These are phyloP conservation scores for Mycena olivaceomarginata DNA, from an alignment of 768 basidiomycete genomes.

Conservation along the genomic window DNA sequence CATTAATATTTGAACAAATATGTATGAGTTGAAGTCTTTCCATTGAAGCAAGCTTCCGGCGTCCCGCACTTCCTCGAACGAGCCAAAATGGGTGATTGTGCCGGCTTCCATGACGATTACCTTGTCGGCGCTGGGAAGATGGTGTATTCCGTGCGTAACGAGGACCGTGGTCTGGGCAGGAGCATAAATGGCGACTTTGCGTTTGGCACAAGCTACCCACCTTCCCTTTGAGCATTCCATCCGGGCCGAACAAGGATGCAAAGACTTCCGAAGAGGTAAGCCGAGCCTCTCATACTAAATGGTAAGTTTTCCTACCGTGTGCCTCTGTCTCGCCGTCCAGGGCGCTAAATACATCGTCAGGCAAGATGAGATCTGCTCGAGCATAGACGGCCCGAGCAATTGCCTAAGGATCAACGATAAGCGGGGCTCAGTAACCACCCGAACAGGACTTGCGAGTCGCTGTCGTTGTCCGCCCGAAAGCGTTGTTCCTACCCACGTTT, in stretches of 20 bases:
- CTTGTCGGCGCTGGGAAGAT: slow-evolving; percentile 37
- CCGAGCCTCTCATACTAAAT: neutral
- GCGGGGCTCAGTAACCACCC: neutral
- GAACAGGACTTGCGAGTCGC: slow-evolving; percentile 8
- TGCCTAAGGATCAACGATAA: slow-evolving; percentile 8
- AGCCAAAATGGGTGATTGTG: slow-evolving; percentile 33
- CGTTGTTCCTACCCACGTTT: slow-evolving; percentile 18
- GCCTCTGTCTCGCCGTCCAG: slow-evolving; percentile 38
- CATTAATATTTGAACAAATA: too few species aligned
- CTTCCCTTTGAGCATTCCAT: slow-evolving; percentile 37
- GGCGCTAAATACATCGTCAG: slow-evolving; percentile 40
- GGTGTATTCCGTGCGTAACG: slow-evolving; percentile 39
- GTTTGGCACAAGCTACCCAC: neutral
- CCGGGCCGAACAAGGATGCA: slow-evolving; percentile 35
- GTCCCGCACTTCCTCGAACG: slow-evolving; percentile 34
- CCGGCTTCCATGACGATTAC: slow-evolving; percentile 36
- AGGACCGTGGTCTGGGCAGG: slow-evolving; percentile 34
- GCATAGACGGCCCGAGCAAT: slow-evolving; percentile 39
- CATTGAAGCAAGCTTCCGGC: too few species aligned
- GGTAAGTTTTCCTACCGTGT: slow-evolving; percentile 9
- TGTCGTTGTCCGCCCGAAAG: slow-evolving; percentile 38
- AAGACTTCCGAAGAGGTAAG: slow-evolving; percentile 25
- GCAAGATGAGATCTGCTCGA: slow-evolving; percentile 32
- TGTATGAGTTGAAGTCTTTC: too few species aligned
- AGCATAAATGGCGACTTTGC: neutral